phyloP scores from a whole-genome alignment of 2,329 filamentous ascomycete genomes.

The Pseudogymnoascus sp. region DNA sequence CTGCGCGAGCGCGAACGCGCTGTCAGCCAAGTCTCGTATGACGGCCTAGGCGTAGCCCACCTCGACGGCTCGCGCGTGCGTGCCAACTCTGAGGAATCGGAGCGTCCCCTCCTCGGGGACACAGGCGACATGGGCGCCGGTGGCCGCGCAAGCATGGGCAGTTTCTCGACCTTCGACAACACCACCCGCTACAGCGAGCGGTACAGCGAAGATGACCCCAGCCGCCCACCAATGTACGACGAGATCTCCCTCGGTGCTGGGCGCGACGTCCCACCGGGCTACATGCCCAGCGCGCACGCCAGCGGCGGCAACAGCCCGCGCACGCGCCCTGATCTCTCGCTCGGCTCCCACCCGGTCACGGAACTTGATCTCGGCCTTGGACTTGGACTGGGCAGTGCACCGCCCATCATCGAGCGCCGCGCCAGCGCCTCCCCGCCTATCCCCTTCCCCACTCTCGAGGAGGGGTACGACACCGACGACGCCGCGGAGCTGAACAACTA shows the following conservation, averaged over 20 bases:
- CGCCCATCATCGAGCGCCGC: background rate
- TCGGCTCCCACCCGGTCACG: background rate
- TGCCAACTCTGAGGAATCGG: conserved; percentile 64
- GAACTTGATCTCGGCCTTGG: background rate
- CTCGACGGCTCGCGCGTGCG: conserved; percentile 70
- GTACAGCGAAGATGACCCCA: background rate
- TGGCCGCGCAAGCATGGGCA: background rate
- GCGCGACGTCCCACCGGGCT: background rate
- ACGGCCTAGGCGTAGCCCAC: conserved; percentile 63
- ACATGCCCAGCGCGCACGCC: background rate
- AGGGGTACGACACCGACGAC: background rate
- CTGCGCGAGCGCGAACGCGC: conserved; percentile 54
- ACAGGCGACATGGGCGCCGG: conserved; percentile 34
- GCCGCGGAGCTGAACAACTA: background rate
- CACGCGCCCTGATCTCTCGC: background rate
- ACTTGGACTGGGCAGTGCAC: background rate
- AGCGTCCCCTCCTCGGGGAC: conserved; percentile 61
- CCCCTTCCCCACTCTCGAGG: background rate
- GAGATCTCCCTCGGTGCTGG: background rate
- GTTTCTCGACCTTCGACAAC: background rate
- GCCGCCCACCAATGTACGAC: background rate
- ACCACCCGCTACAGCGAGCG: background rate
- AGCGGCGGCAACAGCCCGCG: background rate
- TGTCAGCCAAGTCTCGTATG: conserved; percentile 69
- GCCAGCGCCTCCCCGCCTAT: background rate